Conservation (phyloP, 148 eudicot species). For the Vaccinium vitisidaea region DNA sequence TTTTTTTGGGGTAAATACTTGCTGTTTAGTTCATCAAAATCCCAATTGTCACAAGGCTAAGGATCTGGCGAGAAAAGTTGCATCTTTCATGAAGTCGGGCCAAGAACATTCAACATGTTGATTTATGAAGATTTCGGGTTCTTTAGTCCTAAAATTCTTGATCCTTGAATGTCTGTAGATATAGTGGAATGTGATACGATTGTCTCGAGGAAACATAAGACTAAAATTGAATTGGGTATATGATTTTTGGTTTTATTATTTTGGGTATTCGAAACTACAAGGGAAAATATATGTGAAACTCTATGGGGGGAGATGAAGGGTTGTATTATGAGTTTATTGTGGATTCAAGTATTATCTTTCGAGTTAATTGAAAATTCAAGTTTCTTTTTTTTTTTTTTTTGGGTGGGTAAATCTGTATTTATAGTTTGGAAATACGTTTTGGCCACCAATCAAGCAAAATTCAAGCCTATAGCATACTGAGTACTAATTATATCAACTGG, state of each 20-base stretch:
- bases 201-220: too few relatives aligned
- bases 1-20: too few relatives aligned
- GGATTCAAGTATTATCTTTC: not conserved
- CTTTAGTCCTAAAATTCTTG: too few relatives aligned
- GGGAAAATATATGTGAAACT: too few relatives aligned
- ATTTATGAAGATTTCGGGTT: too few relatives aligned
- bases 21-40: not conserved
- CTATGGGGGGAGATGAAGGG: too few relatives aligned
- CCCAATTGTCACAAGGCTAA: slow-evolving; percentile 19
- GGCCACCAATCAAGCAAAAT: not conserved
- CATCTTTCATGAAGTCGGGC: not conserved
- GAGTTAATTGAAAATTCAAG: not conserved
- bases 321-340: not conserved
- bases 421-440: too few relatives aligned
- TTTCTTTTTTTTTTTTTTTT: not conserved
- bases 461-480: not conserved
- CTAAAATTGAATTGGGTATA: too few relatives aligned
- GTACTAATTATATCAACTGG: not conserved
- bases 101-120: not conserved
- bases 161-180: too few relatives aligned
- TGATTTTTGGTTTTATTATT: not conserved
- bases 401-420: not conserved
- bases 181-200: not conserved
- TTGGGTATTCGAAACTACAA: too few relatives aligned
- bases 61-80: slow-evolving; percentile 13